Evolutionary conservation across 2,329 filamentous ascomycete species (phyloP), one percentile per base, ranked within the genome.

Genomic region (Stylonectria norvegica): DNA sequence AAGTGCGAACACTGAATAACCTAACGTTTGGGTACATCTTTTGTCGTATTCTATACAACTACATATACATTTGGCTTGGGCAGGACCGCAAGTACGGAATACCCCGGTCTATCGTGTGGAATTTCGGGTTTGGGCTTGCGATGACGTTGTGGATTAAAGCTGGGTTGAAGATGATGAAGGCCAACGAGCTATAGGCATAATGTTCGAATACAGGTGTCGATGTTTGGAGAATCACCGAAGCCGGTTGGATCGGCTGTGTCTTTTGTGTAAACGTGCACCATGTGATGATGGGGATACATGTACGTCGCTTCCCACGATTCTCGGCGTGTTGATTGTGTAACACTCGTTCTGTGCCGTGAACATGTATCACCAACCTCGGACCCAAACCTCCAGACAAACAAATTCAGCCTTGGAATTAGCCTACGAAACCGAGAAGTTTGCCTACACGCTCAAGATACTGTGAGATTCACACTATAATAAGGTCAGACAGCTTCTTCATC

Each of bases 1-100:
- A 62, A 10, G 44, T 50, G 10, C 36, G 43, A n/a, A 56, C 52
- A 18, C 52, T 73, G 48, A 76, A 75, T 51, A 31, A 44, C 25
- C 50, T 74, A 17, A 55, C 63, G 23, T 43, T 65, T 20, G 54
- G 56, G 23, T 74, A 74, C 41, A 43, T 75, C 14, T 57, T 46
- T 22, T 59, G 58, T 47, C 67, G 72, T 14, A 42, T 58, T 17
- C 49, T 53, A 29, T 76, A 68, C 59, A 67, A 69, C 58, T 46
- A 63, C 43, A 49, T 62, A 22, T 76, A 76, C 47, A 49, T 76
- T 34, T 55, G 57, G 36, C 52, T 74, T 33, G 66, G 70, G 49
- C 65, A 65, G 11, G 66, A 72, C 46, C 58, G 59, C 36, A 59
- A 55, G 38, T 43, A 67, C 16, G 62, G 64, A 5, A 50, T 50